phyloP scores from a whole-genome alignment of 495 filamentous ascomycete genomes.

The Daldinia loculata region DNA sequence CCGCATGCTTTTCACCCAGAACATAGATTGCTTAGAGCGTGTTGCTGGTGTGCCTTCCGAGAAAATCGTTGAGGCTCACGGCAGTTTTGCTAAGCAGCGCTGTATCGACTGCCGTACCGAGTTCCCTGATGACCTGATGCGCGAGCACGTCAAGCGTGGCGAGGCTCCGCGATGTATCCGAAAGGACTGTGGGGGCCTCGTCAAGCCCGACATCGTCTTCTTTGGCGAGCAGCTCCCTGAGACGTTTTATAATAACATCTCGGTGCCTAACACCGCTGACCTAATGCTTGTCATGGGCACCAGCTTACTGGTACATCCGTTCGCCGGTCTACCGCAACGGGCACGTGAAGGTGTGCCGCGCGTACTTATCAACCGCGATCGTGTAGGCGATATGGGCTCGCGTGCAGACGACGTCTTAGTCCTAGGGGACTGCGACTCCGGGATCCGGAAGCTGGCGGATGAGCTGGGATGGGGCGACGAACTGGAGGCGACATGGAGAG shows the following conservation, averaged over 20 bases:
- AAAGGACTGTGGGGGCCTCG: constrained; percentile 74
- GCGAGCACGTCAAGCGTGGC: constrained; percentile 65
- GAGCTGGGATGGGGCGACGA: constrained; percentile 88
- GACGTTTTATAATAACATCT: constrained; percentile 69
- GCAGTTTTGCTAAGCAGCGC: constrained; percentile 86
- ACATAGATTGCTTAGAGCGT: constrained; percentile 94
- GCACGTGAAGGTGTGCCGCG: constrained; percentile 71
- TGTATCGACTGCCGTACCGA: constrained; percentile 85
- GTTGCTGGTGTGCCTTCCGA: constrained; percentile 83
- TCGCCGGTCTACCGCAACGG: constrained; percentile 78
- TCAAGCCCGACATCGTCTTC: constrained; percentile 98
- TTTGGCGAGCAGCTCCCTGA: constrained; percentile 81
- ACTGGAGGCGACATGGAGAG: constrained; percentile 65
- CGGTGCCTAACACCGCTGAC: constrained; percentile 70
- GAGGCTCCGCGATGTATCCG: constrained; percentile 72
- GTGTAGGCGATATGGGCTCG: constrained; percentile 81
- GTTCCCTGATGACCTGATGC: constrained; percentile 79
- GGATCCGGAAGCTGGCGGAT: constrained; percentile 82
- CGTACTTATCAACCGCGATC: constrained; percentile 86
- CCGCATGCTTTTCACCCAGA: constrained; percentile 92
- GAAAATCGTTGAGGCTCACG: constrained; percentile 91
- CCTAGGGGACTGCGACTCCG: constrained; percentile 80
- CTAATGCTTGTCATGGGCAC: constrained; percentile 91
- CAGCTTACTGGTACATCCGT: constrained; percentile 87
- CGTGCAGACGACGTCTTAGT: constrained; percentile 79